Evolutionary conservation across 192 early-diverging fungal genomes (phyloP).

Genomic region (Pecoramyces ruminantium): DNA sequence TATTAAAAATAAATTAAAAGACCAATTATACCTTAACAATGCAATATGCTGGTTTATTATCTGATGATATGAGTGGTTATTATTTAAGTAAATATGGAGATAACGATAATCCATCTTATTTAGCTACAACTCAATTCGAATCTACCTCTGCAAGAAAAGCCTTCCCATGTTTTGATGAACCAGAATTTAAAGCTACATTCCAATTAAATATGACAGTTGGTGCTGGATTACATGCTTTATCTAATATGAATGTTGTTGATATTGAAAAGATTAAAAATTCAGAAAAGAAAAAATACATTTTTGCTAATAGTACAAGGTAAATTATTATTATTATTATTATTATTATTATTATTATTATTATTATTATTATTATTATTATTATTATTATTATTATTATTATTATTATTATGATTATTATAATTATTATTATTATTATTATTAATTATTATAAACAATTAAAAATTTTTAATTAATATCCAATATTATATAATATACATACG

Average conservation of each 20-base stretch:
- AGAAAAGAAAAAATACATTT: constrained; percentile 17
- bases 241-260: constrained; percentile 76
- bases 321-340: too few relatives aligned
- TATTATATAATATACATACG: too few relatives aligned
- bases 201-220: constrained; percentile 72
- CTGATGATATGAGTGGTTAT: neutral
- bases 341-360: too few relatives aligned
- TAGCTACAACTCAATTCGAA: neutral
- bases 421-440: too few relatives aligned
- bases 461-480: too few relatives aligned
- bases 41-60: neutral
- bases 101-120: neutral
- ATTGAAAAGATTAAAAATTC: constrained; percentile 31
- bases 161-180: constrained; percentile 98
- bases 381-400: neutral
- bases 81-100: neutral
- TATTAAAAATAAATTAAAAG: neutral
- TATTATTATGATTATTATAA: neutral
- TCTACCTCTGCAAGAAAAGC: constrained; percentile 36
- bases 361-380: too few relatives aligned
- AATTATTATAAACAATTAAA: too few relatives aligned
- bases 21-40: neutral
- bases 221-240: constrained; percentile 59
- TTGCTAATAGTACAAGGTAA: neutral
- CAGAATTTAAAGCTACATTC: constrained; percentile 85